A percentile compares a stretch with the other conserved stretches of the same genome.
These are phyloP conservation scores for Conoideocrella luteorostrata DNA, from an alignment of 2,329 filamentous ascomycete species.

Conservation along the genomic window DNA sequence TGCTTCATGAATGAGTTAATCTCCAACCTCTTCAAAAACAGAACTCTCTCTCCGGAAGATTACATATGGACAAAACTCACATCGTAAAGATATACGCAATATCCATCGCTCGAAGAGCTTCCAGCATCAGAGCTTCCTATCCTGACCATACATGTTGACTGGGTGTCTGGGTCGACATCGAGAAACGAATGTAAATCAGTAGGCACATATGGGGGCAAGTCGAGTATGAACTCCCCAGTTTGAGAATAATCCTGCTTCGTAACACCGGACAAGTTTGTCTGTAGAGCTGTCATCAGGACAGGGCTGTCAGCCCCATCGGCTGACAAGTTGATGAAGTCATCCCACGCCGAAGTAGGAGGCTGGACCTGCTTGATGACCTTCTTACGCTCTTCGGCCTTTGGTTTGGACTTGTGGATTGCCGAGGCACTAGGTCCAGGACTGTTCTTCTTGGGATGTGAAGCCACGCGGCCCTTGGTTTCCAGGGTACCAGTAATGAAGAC, in stretches of 20 bases:
- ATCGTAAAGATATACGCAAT: slow-evolving; percentile 49
- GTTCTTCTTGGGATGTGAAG: slow-evolving; percentile 45
- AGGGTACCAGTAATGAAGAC: slow-evolving; percentile 59
- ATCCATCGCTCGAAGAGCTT: slow-evolving; percentile 28
- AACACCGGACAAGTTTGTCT: slow-evolving; percentile 34
- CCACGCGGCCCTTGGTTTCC: slow-evolving; percentile 47
- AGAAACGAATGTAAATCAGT: slow-evolving; percentile 30
- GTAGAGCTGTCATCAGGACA: slow-evolving; percentile 38
- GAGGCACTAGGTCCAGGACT: slow-evolving; percentile 18
- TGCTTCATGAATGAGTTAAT: slow-evolving; percentile 27
- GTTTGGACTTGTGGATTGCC: slow-evolving; percentile 21
- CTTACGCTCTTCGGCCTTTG: slow-evolving; percentile 16
- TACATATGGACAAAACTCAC: slow-evolving; percentile 30
- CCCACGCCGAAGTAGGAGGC: slow-evolving; percentile 45
- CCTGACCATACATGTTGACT: slow-evolving; percentile 37
- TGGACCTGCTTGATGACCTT: slow-evolving; percentile 25
- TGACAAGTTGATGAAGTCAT: slow-evolving; percentile 37
- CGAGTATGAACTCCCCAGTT: slow-evolving; percentile 27
- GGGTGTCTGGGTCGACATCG: slow-evolving; percentile 21
- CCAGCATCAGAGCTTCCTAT: slow-evolving; percentile 26
- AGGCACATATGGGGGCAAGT: slow-evolving; percentile 32
- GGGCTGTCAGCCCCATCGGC: slow-evolving; percentile 29
- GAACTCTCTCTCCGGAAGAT: too few species aligned
- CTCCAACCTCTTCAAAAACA: too few species aligned
- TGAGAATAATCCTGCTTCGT: slow-evolving; percentile 19